Evolutionary conservation across 345 rosid genomes (phyloP).

Genomic region (Hibiscus tridactylites): DNA sequence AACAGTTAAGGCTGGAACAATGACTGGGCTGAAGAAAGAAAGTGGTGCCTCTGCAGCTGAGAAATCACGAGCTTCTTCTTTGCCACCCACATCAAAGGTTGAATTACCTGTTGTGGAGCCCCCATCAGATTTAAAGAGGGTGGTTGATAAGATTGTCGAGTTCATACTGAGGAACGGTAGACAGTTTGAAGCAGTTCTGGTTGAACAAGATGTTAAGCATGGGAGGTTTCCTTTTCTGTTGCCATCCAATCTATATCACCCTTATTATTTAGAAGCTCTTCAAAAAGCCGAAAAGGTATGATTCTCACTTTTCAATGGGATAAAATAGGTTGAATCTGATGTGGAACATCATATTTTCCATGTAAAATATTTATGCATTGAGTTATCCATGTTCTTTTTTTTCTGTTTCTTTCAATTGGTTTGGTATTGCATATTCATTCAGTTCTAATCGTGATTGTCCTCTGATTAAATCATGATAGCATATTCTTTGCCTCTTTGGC

Average conservation of each 20-base stretch:
- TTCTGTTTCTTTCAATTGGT: not conserved
- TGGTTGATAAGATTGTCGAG: constrained; percentile 84
- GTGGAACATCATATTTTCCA: not conserved
- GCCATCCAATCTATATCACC: constrained; percentile 55
- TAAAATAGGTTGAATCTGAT: not conserved
- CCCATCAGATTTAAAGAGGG: constrained; percentile 75
- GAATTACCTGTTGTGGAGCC: constrained; percentile 67
- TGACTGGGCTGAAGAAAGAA: constrained; percentile 33
- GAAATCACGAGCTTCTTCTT: constrained; percentile 29
- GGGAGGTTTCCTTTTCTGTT: constrained; percentile 89
- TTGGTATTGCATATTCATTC: not conserved
- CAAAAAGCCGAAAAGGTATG: constrained; percentile 67
- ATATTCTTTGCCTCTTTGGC: not conserved
- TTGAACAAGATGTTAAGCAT: constrained; percentile 68
- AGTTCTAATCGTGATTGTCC: not conserved
- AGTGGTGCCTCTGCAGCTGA: constrained; percentile 25
- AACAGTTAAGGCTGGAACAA: constrained; percentile 37
- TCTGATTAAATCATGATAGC: not conserved
- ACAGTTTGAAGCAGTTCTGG: constrained; percentile 74
- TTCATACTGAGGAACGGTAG: constrained; percentile 78
- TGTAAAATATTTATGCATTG: no score
- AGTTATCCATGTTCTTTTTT: not conserved
- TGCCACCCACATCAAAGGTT: constrained; percentile 27
- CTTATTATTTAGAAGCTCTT: constrained; percentile 61
- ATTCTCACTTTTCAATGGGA: constrained; percentile 4